A percentile compares a stretch with the other conserved stretches of the same genome.
phyloP scores from a whole-genome alignment of 805 yeast genomes.

The Saccharomycopsis javanensis region DNA sequence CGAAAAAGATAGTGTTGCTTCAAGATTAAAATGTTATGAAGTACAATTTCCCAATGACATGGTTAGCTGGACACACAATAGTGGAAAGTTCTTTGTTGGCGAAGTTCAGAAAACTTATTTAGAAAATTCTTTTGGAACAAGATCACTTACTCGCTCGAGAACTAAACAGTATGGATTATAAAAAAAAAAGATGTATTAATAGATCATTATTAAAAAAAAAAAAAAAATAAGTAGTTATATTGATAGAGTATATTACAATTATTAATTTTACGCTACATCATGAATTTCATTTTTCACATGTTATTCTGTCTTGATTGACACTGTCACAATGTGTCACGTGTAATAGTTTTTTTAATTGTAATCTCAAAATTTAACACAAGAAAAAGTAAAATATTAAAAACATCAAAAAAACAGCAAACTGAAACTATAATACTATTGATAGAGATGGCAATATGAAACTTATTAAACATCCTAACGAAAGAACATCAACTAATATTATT shows the following conservation, averaged over 20 bases:
- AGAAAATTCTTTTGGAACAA: background rate
- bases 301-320: background rate
- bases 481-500: background rate
- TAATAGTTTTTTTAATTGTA: background rate
- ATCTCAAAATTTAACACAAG: background rate
- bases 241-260: background rate
- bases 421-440: background rate
- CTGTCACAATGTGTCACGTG: background rate
- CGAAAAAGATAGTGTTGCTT: slow-evolving; percentile 22
- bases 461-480: too few relatives aligned
- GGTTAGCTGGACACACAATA: slow-evolving; percentile 82
- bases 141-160: slow-evolving; percentile 7
- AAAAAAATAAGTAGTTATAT: background rate
- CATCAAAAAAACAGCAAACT: background rate
- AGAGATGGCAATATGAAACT: too few relatives aligned
- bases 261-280: background rate
- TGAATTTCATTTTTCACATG: background rate
- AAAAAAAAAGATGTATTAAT: background rate
- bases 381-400: background rate
- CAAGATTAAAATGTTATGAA: background rate
- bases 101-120: slow-evolving; percentile 41
- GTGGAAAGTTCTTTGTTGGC: slow-evolving; percentile 68
- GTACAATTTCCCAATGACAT: slow-evolving; percentile 31
- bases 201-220: background rate
- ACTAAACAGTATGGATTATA: background rate